Conservation (phyloP, 2,329 filamentous ascomycete genomes). For the Pezicula neosporulosa region DNA sequence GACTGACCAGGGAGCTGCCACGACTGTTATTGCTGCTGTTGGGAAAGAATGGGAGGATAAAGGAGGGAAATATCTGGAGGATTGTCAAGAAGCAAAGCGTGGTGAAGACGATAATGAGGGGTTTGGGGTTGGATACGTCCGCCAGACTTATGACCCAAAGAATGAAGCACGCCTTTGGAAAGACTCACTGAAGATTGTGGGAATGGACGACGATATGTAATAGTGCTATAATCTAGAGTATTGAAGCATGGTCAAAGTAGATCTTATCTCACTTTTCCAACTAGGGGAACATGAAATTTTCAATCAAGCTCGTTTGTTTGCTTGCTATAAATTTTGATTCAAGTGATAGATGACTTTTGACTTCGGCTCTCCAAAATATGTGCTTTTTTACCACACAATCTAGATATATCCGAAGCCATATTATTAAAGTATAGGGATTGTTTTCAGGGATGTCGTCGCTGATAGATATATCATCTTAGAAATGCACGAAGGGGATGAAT, state of each 20-base stretch:
- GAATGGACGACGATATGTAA: slow-evolving; percentile 4
- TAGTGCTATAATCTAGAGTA: neutral
- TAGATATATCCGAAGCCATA: too few species aligned
- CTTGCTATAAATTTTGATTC: neutral
- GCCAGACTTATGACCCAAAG: slow-evolving; percentile 32
- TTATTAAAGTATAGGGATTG: too few species aligned
- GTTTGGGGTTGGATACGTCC: slow-evolving; percentile 11
- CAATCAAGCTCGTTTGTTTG: neutral
- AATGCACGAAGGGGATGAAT: too few species aligned
- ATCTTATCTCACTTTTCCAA: neutral
- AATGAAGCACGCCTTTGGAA: slow-evolving; percentile 37
- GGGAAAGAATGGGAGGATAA: slow-evolving; percentile 28
- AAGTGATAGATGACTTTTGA: neutral
- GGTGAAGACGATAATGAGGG: slow-evolving; percentile 8
- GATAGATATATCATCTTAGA: too few species aligned
- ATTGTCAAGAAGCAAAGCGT: slow-evolving; percentile 28
- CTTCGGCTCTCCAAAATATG: too few species aligned
- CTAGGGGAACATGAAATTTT: neutral
- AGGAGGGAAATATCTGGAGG: slow-evolving; percentile 42
- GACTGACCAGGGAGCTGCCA: slow-evolving; percentile 30
- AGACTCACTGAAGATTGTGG: slow-evolving; percentile 27
- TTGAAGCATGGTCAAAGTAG: neutral
- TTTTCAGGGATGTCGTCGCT: too few species aligned
- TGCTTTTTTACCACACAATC: too few species aligned
- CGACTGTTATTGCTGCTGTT: slow-evolving; percentile 34